phyloP scores from a whole-genome alignment of 2,329 filamentous ascomycete species.

The Phoma sp. region DNA sequence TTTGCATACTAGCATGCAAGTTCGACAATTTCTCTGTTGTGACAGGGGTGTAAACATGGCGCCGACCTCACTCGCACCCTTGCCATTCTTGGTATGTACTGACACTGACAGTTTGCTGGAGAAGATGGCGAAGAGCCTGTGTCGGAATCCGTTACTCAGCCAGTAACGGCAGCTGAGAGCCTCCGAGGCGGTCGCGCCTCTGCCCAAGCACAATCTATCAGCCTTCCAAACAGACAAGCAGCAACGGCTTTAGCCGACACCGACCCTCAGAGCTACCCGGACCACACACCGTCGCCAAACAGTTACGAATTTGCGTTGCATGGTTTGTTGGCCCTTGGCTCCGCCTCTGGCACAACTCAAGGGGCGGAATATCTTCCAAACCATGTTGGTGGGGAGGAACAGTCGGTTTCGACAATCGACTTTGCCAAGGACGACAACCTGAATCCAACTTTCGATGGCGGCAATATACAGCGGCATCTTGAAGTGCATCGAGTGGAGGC shows the following conservation, averaged over 20 bases:
- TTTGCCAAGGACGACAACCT: background rate
- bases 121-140: background rate
- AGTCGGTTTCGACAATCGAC: background rate
- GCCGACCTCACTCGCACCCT: background rate
- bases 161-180: background rate
- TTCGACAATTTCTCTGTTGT: no score
- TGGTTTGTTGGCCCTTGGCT: conserved; percentile 29
- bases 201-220: background rate
- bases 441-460: background rate
- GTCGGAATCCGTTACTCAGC: background rate
- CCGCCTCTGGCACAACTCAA: background rate
- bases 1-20: no score
- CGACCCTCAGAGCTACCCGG: background rate
- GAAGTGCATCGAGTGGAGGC: background rate
- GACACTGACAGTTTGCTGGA: background rate
- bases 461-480: background rate
- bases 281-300: conserved; percentile 20
- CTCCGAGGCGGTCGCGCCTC: no score
- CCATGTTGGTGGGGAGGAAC: background rate
- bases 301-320: conserved; percentile 32
- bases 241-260: background rate
- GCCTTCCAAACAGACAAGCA: background rate
- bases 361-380: background rate
- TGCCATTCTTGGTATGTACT: background rate
- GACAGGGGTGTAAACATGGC: background rate